Evolutionary conservation across 164 flowering plant species (phyloP).

Genomic region (Vitis rupestris): DNA sequence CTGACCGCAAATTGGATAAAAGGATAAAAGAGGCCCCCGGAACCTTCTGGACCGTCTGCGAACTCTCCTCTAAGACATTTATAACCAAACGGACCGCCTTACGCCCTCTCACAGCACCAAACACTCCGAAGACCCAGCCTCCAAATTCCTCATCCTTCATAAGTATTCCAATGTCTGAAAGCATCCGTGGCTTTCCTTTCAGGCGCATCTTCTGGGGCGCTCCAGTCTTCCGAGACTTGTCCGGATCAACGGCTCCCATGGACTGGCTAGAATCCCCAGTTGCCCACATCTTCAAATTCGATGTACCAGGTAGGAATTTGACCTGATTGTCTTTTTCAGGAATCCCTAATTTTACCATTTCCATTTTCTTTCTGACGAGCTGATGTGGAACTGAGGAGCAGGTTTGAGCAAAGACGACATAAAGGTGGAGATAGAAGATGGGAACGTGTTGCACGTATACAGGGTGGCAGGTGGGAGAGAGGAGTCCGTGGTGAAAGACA

Average conservation of each 20-base stretch:
- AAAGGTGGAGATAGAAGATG: conserved; percentile 72
- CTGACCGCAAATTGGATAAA: too few relatives aligned
- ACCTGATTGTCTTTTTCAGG: not conserved
- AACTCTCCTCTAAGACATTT: too few relatives aligned
- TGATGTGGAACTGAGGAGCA: conserved; percentile 11
- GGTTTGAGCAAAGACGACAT: conserved; percentile 66
- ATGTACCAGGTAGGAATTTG: conserved; percentile 61
- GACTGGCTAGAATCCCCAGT: conserved; percentile 80
- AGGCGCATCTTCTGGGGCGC: conserved; percentile 44
- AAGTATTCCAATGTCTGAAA: conserved; percentile 29
- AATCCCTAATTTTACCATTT: too few relatives aligned
- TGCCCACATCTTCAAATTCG: conserved; percentile 70
- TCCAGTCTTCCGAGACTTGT: conserved; percentile 33
- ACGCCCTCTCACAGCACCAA: too few relatives aligned
- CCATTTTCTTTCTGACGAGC: too few relatives aligned
- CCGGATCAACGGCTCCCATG: conserved; percentile 54
- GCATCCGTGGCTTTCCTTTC: conserved; percentile 46
- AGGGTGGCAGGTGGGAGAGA: conserved; percentile 43
- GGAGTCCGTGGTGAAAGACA: conserved; percentile 39
- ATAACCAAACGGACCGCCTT: too few relatives aligned
- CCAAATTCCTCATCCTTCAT: too few relatives aligned
- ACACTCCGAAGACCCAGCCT: too few relatives aligned
- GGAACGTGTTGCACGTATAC: conserved; percentile 52
- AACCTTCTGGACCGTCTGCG: too few relatives aligned
- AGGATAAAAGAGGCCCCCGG: too few relatives aligned